A percentile compares a stretch with the other conserved stretches of the same genome.
These are phyloP conservation scores for Reutealis trisperma DNA, from an alignment of 345 rosid species.

Conservation along the genomic window DNA sequence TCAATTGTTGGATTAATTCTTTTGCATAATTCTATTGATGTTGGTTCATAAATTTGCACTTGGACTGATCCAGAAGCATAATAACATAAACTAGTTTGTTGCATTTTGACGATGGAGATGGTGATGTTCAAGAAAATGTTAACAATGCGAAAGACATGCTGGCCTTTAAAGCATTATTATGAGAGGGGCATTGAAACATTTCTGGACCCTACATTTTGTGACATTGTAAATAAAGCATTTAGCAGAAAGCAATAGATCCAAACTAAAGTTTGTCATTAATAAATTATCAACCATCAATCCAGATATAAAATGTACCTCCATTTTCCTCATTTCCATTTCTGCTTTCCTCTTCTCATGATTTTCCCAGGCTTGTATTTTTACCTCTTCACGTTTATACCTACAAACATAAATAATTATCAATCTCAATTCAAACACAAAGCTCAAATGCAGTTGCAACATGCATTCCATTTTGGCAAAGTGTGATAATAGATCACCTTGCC, in stretches of 20 bases:
- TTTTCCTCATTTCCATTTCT: constrained; percentile 89
- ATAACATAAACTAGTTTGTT: not conserved
- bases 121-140: not conserved
- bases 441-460: not conserved
- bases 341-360: constrained; percentile 93
- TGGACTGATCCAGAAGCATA: not conserved
- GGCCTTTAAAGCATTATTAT: constrained; percentile 1
- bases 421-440: constrained; percentile 7
- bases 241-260: constrained; percentile 10
- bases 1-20: not conserved
- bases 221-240: not conserved
- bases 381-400: constrained; percentile 92
- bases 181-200: not conserved
- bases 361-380: constrained; percentile 96
- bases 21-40: not conserved
- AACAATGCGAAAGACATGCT: constrained; percentile 6
- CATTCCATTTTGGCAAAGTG: not conserved
- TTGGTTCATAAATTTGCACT: not conserved
- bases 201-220: not conserved
- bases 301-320: constrained; percentile 55
- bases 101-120: constrained; percentile 1
- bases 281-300: not conserved
- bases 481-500: constrained; percentile 61
- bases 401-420: not conserved
- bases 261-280: not conserved